Conservation (phyloP, 2,329 filamentous ascomycete species). For the Cyphellophora europaea region DNA sequence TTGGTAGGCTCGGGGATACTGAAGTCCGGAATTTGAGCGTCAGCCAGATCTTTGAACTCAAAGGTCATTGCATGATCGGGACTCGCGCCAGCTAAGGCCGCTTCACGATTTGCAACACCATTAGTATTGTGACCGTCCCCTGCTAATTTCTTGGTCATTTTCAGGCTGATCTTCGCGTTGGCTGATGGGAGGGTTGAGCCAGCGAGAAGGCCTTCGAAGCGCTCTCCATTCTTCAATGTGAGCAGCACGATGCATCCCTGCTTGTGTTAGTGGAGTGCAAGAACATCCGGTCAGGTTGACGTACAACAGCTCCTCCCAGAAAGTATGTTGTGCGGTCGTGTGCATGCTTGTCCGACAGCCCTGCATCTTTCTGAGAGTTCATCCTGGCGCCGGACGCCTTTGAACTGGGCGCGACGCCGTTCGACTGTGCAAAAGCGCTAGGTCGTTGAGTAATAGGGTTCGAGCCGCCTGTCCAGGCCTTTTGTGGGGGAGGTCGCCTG, state of each 20-base stretch:
- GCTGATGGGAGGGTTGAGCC: conserved; percentile 42
- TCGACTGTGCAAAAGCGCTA: conserved; percentile 38
- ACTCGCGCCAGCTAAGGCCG: conserved; percentile 31
- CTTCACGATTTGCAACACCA: conserved; percentile 29
- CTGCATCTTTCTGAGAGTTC: conserved; percentile 36
- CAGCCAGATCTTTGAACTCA: conserved; percentile 50
- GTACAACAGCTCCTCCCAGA: conserved; percentile 49
- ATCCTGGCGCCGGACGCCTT: conserved; percentile 31
- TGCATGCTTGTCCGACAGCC: conserved; percentile 47
- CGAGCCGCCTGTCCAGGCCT: conserved; percentile 52
- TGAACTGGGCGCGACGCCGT: conserved; percentile 41
- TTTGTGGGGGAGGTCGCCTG: conserved; percentile 28
- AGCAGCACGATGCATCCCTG: conserved; percentile 48
- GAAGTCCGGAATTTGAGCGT: conserved; percentile 46
- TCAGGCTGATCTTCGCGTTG: conserved; percentile 49
- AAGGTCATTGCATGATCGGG: conserved; percentile 49
- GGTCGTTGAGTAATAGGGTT: conserved; percentile 53
- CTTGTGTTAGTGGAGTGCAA: not conserved
- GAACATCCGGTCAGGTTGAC: conserved; percentile 20
- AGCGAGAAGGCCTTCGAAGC: conserved; percentile 52
- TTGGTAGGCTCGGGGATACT: conserved; percentile 43
- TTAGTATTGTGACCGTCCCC: conserved; percentile 28
- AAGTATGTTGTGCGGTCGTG: conserved; percentile 53
- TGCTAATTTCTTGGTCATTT: conserved; percentile 53
- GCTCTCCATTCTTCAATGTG: conserved; percentile 51